Conservation (phyloP, 495 filamentous ascomycete genomes). For the Penicillium atrosanguineum region DNA sequence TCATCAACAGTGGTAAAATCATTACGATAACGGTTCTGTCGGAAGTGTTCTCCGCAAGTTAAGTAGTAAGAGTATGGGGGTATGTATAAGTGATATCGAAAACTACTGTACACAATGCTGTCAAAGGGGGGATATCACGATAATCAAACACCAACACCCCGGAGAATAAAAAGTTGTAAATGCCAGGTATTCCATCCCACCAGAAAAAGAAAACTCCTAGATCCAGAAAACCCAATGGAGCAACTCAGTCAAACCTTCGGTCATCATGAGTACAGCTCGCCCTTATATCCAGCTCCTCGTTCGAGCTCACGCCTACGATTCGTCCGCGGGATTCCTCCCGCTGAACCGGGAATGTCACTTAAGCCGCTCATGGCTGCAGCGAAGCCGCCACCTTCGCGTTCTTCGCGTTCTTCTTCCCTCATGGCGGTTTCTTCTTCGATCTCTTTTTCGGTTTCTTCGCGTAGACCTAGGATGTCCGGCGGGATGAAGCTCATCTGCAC, state of each 20-base stretch:
- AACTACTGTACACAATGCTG: constrained; percentile 10
- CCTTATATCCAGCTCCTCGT: constrained; percentile 37
- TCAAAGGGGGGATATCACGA: constrained; percentile 16
- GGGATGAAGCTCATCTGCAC: constrained; percentile 82
- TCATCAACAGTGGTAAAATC: too few relatives aligned
- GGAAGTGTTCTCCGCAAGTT: too few relatives aligned
- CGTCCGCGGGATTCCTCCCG: constrained; percentile 19
- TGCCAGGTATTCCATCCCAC: background rate
- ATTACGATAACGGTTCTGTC: too few relatives aligned
- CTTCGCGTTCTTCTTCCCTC: constrained; percentile 52
- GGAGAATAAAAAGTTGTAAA: background rate
- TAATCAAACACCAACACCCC: background rate
- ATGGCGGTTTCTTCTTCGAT: constrained; percentile 68
- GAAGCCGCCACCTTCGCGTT: constrained; percentile 34
- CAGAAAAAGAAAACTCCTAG: background rate
- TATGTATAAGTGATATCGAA: too few relatives aligned
- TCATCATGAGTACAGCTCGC: constrained; percentile 41
- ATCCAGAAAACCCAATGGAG: background rate
- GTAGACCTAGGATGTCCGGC: constrained; percentile 67
- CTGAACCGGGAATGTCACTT: constrained; percentile 17
- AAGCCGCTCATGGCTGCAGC: constrained; percentile 8
- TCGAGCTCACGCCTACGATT: constrained; percentile 43
- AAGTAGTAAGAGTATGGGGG: too few relatives aligned
- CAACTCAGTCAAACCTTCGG: background rate
- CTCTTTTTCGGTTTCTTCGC: constrained; percentile 77